Evolutionary conservation across 352 stramenopile genomes (phyloP).

Genomic region (Thraustochytrium sp.): DNA sequence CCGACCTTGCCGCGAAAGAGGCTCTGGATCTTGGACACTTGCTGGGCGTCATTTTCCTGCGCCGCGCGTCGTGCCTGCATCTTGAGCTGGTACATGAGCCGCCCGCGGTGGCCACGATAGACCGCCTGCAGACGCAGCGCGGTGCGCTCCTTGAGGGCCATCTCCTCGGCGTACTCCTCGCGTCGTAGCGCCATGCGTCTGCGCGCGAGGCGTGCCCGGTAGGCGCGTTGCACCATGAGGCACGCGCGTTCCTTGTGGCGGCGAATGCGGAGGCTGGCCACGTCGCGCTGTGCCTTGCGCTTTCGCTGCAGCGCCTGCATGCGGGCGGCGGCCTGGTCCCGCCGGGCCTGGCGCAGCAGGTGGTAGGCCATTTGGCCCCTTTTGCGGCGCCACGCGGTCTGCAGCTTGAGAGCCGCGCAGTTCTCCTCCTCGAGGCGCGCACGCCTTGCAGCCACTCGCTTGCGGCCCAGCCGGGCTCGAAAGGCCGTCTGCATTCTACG

Average conservation of each 20-base stretch:
- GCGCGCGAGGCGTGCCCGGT: neutral
- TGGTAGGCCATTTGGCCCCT: constrained; percentile 27
- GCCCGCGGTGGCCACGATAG: constrained; percentile 23
- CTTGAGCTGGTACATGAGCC: constrained; percentile 25
- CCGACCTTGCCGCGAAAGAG: constrained; percentile 21
- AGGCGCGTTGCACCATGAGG: neutral
- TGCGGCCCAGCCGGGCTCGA: neutral
- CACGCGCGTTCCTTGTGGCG: neutral
- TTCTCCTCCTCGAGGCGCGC: neutral
- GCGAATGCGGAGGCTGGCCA: neutral
- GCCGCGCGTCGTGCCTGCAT: neutral
- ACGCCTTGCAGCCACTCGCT: neutral
- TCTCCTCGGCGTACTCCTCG: neutral
- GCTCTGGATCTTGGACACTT: constrained; percentile 22
- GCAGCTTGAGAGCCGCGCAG: neutral
- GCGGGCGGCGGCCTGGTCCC: neutral
- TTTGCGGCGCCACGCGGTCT: constrained; percentile 1
- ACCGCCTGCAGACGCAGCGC: constrained; percentile 14
- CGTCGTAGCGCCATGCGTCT: neutral
- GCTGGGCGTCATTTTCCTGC: neutral
- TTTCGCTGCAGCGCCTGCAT: constrained; percentile 26
- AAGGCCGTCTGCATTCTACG: neutral
- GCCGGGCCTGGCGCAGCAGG: neutral
- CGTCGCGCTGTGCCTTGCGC: neutral
- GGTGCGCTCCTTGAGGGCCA: neutral